phyloP scores from a whole-genome alignment of 2,329 filamentous ascomycete genomes.

The Fusarium heterosporum region DNA sequence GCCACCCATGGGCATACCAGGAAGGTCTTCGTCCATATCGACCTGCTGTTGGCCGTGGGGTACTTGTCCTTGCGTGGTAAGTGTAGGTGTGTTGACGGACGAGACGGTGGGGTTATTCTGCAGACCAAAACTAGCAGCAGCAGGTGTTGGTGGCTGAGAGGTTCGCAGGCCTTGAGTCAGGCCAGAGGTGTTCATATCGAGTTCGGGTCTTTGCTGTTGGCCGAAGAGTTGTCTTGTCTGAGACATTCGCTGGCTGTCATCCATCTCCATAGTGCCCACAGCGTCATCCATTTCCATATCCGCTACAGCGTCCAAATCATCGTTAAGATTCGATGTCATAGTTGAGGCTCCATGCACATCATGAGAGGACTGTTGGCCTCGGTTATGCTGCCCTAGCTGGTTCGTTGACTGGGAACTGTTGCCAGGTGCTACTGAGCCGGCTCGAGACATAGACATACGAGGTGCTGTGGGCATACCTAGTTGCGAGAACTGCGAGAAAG shows the following conservation, averaged over 20 bases:
- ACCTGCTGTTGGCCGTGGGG: conserved; percentile 67
- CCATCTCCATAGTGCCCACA: conserved; percentile 73
- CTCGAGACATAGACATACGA: conserved; percentile 51
- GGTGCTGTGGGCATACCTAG: conserved; percentile 50
- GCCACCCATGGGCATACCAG: conserved; percentile 72
- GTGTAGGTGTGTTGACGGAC: conserved; percentile 93
- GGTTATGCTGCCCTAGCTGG: conserved; percentile 52
- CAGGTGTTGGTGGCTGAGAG: conserved; percentile 88
- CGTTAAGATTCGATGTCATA: conserved; percentile 55
- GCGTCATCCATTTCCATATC: conserved; percentile 98
- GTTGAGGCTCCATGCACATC: conserved; percentile 57
- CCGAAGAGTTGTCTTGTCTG: conserved; percentile 77
- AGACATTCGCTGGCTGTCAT: conserved; percentile 73
- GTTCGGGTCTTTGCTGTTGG: conserved; percentile 72
- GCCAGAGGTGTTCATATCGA: conserved; percentile 85
- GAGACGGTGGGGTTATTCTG: conserved; percentile 97
- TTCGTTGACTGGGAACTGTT: conserved; percentile 47
- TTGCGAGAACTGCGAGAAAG: conserved; percentile 56
- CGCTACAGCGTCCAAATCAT: conserved; percentile 86
- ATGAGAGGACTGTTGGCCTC: conserved; percentile 48
- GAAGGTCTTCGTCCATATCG: conserved; percentile 80
- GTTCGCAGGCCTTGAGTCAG: conserved; percentile 82
- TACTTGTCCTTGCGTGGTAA: conserved; percentile 81
- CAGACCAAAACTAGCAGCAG: conserved; percentile 79
- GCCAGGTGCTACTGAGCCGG: conserved; percentile 48